Evolutionary conservation across 768 basidiomycete genomes (phyloP).

Genomic region (Strobilomyces echinocephalus): DNA sequence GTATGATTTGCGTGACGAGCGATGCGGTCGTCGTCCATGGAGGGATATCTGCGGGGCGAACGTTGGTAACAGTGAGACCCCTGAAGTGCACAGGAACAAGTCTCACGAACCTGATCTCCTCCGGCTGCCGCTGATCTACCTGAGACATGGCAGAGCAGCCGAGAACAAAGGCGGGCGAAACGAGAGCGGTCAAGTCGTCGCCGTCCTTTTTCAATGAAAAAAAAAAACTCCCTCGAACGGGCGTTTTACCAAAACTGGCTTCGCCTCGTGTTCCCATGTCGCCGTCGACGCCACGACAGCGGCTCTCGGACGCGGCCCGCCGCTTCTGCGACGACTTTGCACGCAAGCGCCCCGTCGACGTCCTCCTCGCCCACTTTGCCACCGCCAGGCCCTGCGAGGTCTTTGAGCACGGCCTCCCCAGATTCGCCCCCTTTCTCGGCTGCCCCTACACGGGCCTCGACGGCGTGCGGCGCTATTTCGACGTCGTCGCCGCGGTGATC

Average conservation of each 20-base stretch:
- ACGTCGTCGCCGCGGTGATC: conserved; percentile 41
- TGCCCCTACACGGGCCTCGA: conserved; percentile 40
- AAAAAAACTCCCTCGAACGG: not conserved
- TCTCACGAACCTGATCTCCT: conserved; percentile 16
- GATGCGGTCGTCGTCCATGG: conserved; percentile 21
- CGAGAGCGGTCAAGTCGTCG: too few species aligned
- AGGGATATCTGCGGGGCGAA: conserved; percentile 2
- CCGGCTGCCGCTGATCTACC: not conserved
- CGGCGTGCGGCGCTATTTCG: conserved; percentile 47
- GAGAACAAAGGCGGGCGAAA: too few species aligned
- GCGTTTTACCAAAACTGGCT: not conserved
- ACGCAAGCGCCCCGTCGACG: conserved; percentile 36
- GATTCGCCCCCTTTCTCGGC: conserved; percentile 59
- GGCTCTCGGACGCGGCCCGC: conserved; percentile 42
- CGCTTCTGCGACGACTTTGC: conserved; percentile 53
- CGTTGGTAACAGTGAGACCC: conserved; percentile 7
- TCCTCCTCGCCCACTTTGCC: conserved; percentile 50
- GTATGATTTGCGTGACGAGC: conserved; percentile 44
- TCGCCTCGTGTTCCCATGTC: not conserved
- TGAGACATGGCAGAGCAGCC: not conserved
- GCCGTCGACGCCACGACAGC: conserved; percentile 5
- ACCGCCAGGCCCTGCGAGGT: conserved; percentile 38
- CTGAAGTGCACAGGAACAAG: conserved; percentile 1
- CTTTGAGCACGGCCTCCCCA: conserved; percentile 51
- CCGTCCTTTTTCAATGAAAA: too few species aligned